Evolutionary conservation across 306 rosid genomes (phyloP), one percentile per base, ranked within the genome.

Genomic region (Arachis stenosperma): DNA sequence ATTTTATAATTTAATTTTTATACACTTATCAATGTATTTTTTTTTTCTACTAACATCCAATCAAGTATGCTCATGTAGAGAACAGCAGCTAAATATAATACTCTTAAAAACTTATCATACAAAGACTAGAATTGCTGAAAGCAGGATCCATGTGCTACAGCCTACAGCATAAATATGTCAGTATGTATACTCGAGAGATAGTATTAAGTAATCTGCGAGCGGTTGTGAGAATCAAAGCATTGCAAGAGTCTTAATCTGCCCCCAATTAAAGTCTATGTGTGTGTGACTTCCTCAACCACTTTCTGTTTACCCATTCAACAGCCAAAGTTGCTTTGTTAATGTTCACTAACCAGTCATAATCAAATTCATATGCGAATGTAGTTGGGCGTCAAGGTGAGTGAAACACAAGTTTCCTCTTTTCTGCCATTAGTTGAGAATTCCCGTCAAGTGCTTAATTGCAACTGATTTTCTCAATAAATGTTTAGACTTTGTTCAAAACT

Each of bases 231-330:
- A 69, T 5, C 5, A 47, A 63, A 67, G 75, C 37, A 33, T 4
- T 33, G 37, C 69, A 55, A 54, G 9, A 3, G 47, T 51, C 7
- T 37, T 72, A 2, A 42, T 52, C 13, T 30, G 27, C 40, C 3
- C 39, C 10, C 0, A 13, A 33, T 33, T 33, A 33, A 33, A 47
- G 77, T 74, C 80, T 55, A 75, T 11, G 75, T 27, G 10, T 9
- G 12, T 22, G 29, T 55, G 9, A 17, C n/a, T 12, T 61, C 62
- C 17, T 61, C 67, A 46, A 44, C 43, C 13, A 9, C 61, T 29
- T 39, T 51, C 51, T 42, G 37, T 33, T 62, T 9, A 6, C 39
- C 13, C 65, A 53, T 64, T 33, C 87, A 5, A 54, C 43, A 12
- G 2, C 74, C 56, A 53, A 40, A 13, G 39, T 57, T 2, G 54